A percentile compares a stretch with the other conserved stretches of the same genome.
phyloP scores from a whole-genome alignment of 1,284 basidiomycete species.

The Trametes polyzona region DNA sequence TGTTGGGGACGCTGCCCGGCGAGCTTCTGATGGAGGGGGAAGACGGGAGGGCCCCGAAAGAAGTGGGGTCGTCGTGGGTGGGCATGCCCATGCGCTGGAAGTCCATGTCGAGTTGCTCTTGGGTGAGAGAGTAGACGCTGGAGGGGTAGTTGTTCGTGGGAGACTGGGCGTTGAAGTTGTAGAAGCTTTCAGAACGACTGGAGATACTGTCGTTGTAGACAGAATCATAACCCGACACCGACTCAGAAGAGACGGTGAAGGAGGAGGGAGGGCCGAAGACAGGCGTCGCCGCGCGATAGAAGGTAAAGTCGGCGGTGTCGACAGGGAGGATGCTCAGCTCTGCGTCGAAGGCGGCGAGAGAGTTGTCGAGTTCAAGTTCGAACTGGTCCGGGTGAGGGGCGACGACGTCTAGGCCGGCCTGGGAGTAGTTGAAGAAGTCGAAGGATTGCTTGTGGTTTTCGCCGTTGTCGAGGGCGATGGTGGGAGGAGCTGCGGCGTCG shows the following conservation, averaged over 20 bases:
- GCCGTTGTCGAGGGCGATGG: slow-evolving; percentile 27
- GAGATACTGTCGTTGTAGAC: slow-evolving; percentile 64
- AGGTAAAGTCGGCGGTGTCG: slow-evolving; percentile 63
- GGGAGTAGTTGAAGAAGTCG: slow-evolving; percentile 69
- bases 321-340: slow-evolving; percentile 66
- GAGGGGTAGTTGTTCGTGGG: slow-evolving; percentile 65
- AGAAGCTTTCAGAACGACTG: slow-evolving; percentile 67
- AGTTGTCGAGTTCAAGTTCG: slow-evolving; percentile 75
- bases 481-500: slow-evolving; percentile 24
- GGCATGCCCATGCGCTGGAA: slow-evolving; percentile 55
- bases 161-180: slow-evolving; percentile 57
- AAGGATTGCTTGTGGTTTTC: slow-evolving; percentile 37
- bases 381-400: slow-evolving; percentile 79
- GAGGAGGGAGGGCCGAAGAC: slow-evolving; percentile 74
- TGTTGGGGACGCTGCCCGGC: slow-evolving; percentile 37
- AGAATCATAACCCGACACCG: slow-evolving; percentile 47
- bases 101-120: slow-evolving; percentile 69
- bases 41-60: slow-evolving; percentile 60
- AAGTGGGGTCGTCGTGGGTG: slow-evolving; percentile 39
- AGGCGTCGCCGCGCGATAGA: slow-evolving; percentile 63
- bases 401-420: slow-evolving; percentile 64
- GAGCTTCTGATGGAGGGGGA: slow-evolving; percentile 62
- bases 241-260: slow-evolving; percentile 79
- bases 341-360: slow-evolving; percentile 65
- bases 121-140: slow-evolving; percentile 67